Conservation (phyloP, 129 eudicot genomes). For the Flaveria ramosissima region DNA sequence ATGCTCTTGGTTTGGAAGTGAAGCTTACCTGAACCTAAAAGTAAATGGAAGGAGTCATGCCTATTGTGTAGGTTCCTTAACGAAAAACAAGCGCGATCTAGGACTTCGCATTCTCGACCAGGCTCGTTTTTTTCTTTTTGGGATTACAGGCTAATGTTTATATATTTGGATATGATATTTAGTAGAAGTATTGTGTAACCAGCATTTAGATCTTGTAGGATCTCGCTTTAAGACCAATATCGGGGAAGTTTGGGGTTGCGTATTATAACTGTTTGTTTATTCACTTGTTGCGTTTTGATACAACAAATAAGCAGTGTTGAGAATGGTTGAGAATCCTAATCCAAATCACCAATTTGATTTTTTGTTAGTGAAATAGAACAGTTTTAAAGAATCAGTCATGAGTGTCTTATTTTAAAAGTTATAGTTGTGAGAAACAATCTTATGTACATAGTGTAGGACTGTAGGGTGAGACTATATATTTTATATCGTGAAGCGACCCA, state of each 20-base stretch:
- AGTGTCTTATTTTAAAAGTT: not conserved
- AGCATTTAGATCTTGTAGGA: not conserved
- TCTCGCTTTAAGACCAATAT: not conserved
- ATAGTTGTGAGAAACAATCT: too few species aligned
- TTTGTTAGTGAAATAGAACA: too few species aligned
- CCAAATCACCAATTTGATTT: too few species aligned
- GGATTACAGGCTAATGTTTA: not conserved
- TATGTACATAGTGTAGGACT: too few species aligned
- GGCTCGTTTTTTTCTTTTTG: not conserved
- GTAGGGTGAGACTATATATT: too few species aligned
- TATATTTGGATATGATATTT: not conserved
- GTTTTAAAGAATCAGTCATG: not conserved
- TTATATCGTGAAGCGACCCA: too few species aligned
- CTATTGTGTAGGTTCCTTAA: not conserved
- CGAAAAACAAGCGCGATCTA: not conserved
- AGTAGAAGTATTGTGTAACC: not conserved
- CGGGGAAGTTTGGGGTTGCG: not conserved
- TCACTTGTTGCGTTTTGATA: not conserved
- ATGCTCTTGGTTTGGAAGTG: conserved; percentile 3
- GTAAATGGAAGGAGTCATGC: conserved; percentile 9
- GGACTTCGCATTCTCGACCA: not conserved
- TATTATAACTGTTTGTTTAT: not conserved
- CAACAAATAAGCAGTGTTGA: not conserved
- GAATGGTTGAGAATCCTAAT: not conserved
- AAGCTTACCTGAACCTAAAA: not conserved